Percentiles rank a stretch among this genome's conserved stretches.
Evolutionary conservation across 2,329 filamentous ascomycete genomes (phyloP).

Genomic region (Chaetomium strumarium): DNA sequence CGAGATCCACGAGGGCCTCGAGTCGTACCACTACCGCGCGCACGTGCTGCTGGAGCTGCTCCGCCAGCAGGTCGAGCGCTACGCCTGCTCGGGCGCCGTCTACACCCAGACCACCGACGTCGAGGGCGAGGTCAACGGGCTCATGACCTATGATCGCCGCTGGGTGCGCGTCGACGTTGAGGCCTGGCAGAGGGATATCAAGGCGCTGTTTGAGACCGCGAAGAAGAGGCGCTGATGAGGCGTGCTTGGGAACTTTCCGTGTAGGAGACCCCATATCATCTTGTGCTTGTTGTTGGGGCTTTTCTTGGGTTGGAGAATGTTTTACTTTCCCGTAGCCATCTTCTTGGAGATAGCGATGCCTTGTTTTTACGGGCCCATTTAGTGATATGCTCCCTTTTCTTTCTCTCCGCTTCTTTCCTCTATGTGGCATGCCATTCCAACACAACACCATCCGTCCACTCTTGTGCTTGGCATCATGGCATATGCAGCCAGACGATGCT

Average conservation of each 20-base stretch:
- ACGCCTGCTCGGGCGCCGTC: slow-evolving; percentile 59
- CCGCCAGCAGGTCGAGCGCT: slow-evolving; percentile 53
- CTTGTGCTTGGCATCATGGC: no score
- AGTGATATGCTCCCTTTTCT: no score
- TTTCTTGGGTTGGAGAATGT: no score
- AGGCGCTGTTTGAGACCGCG: slow-evolving; percentile 53
- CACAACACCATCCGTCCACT: no score
- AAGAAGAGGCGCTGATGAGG: slow-evolving; percentile 1
- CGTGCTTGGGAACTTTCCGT: not conserved
- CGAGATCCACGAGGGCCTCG: slow-evolving; percentile 53
- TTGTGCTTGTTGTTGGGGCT: not conserved
- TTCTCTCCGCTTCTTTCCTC: no score
- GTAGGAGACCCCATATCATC: no score
- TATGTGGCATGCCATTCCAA: no score
- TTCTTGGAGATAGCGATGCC: no score
- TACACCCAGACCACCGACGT: slow-evolving; percentile 73
- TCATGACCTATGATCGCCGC: slow-evolving; percentile 63
- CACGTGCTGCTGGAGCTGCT: slow-evolving; percentile 56
- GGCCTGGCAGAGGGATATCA: slow-evolving; percentile 57
- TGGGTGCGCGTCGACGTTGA: slow-evolving; percentile 49
- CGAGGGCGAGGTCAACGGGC: slow-evolving; percentile 67
- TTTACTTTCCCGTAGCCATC: not conserved
- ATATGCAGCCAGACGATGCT: no score
- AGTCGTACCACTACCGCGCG: slow-evolving; percentile 61
- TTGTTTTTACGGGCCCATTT: no score